These are phyloP conservation scores for Echeveria elegans DNA, from an alignment of 164 flowering plant genomes.

Conservation along the genomic window DNA sequence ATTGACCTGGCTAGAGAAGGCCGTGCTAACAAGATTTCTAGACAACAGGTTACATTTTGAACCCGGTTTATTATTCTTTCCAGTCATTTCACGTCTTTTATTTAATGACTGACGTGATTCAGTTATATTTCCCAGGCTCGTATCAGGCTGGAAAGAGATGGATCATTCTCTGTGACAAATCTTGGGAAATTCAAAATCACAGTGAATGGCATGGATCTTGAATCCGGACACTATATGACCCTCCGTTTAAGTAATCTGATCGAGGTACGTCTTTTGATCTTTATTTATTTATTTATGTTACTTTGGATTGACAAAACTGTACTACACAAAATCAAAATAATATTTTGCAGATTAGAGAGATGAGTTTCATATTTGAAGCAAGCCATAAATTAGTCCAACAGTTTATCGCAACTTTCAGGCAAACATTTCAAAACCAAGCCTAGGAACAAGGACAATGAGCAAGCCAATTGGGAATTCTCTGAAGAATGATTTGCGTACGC, in stretches of 20 bases:
- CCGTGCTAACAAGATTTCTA: conserved; percentile 60
- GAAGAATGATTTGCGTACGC: too few species aligned
- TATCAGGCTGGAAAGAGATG: conserved; percentile 59
- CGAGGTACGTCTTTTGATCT: conserved; percentile 45
- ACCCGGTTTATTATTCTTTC: not conserved
- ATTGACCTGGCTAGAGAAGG: conserved; percentile 76
- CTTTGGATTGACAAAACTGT: not conserved
- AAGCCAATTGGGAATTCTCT: not conserved
- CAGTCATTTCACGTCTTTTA: not conserved
- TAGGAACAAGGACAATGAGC: not conserved
- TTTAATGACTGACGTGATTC: conserved; percentile 1
- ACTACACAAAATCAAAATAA: not conserved
- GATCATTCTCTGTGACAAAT: conserved; percentile 60
- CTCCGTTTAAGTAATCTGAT: conserved; percentile 55
- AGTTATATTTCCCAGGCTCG: conserved; percentile 36
- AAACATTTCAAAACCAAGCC: not conserved
- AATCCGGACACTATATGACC: conserved; percentile 24
- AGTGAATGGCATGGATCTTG: conserved; percentile 56
- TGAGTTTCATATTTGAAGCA: conserved; percentile 58
- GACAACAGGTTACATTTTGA: conserved; percentile 53
- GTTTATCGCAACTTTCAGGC: conserved; percentile 18
- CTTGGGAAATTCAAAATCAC: conserved; percentile 48
- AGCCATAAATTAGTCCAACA: conserved; percentile 33
- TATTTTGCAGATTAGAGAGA: conserved; percentile 46
- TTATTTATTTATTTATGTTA: not conserved